Evolutionary conservation across 352 stramenopile species (phyloP).

Genomic region (Paralagenidium karlingii): DNA sequence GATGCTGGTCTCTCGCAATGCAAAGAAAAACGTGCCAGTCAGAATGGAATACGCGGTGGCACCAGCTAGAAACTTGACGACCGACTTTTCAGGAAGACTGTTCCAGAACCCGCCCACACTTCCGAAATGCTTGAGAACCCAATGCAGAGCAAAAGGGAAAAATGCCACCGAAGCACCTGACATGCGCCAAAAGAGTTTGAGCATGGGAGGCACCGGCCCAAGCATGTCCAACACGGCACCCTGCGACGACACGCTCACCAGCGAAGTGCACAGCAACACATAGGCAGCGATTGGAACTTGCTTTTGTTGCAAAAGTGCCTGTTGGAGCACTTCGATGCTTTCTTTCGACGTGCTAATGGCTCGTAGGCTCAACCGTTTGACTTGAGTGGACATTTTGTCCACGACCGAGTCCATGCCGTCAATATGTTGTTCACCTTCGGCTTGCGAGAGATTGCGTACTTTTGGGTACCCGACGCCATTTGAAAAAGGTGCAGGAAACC

Average conservation of each 20-base stretch:
- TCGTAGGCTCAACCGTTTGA: background rate
- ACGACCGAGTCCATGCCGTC: too few relatives aligned
- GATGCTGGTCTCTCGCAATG: conserved; percentile 32
- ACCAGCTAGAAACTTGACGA: conserved; percentile 16
- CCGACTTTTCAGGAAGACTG: too few relatives aligned
- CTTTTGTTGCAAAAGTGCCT: conserved; percentile 24
- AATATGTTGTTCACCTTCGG: too few relatives aligned
- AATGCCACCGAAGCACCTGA: conserved; percentile 24
- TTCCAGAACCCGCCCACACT: too few relatives aligned
- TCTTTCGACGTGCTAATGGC: background rate
- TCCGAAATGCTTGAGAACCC: conserved; percentile 11
- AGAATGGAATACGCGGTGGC: conserved; percentile 22
- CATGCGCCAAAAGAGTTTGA: conserved; percentile 46
- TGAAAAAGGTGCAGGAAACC: too few relatives aligned
- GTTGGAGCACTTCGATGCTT: background rate
- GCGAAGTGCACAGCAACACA: conserved; percentile 19
- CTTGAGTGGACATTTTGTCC: background rate
- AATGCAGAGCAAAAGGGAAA: conserved; percentile 12
- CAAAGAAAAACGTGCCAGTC: conserved; percentile 34
- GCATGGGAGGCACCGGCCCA: conserved; percentile 19
- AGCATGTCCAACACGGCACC: conserved; percentile 28
- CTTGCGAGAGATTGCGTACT: too few relatives aligned
- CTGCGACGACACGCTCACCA: conserved; percentile 28
- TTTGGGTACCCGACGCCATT: too few relatives aligned
- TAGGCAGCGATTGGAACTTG: conserved; percentile 32